A percentile compares a stretch with the other conserved stretches of the same genome.
These are phyloP conservation scores for Hericium coralloides DNA, from an alignment of 768 basidiomycete genomes.

Conservation along the genomic window DNA sequence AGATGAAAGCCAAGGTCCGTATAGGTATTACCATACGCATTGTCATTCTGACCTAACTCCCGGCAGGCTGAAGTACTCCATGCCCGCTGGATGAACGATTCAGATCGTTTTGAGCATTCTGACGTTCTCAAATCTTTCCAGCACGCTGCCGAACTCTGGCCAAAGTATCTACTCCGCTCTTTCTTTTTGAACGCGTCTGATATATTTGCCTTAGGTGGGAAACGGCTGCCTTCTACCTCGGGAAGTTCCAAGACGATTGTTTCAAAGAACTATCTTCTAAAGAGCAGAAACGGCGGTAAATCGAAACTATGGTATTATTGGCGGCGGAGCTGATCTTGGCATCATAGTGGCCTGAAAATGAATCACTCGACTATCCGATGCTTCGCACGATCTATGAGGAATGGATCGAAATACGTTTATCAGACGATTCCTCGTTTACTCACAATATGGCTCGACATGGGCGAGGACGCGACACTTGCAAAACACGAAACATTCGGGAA, in stretches of 20 bases:
- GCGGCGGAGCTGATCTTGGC: not conserved
- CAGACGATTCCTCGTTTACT: conserved; percentile 91
- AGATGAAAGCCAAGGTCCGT: conserved; percentile 64
- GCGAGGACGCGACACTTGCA: conserved; percentile 38
- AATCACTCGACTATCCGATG: conserved; percentile 53
- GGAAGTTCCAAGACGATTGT: conserved; percentile 80
- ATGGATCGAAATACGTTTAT: conserved; percentile 93
- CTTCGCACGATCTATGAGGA: conserved; percentile 61
- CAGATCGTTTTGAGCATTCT: conserved; percentile 66
- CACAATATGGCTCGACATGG: conserved; percentile 90
- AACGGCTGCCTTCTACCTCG: conserved; percentile 77
- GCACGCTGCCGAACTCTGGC: conserved; percentile 38
- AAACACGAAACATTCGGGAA: conserved; percentile 35
- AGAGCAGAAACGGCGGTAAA: conserved; percentile 41
- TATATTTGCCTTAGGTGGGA: conserved; percentile 49
- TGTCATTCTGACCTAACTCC: not conserved
- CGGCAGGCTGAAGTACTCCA: conserved; percentile 66
- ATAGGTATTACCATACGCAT: not conserved
- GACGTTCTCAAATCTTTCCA: conserved; percentile 53
- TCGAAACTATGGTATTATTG: not conserved
- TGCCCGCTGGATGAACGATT: conserved; percentile 90
- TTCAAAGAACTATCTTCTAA: conserved; percentile 42
- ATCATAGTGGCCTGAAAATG: conserved; percentile 51
- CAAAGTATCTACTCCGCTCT: conserved; percentile 31
- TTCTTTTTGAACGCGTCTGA: not conserved